A percentile compares a stretch with the other conserved stretches of the same genome.
These are phyloP conservation scores for Cytospora mali DNA, from an alignment of 2,329 filamentous ascomycete species.

Conservation along the genomic window DNA sequence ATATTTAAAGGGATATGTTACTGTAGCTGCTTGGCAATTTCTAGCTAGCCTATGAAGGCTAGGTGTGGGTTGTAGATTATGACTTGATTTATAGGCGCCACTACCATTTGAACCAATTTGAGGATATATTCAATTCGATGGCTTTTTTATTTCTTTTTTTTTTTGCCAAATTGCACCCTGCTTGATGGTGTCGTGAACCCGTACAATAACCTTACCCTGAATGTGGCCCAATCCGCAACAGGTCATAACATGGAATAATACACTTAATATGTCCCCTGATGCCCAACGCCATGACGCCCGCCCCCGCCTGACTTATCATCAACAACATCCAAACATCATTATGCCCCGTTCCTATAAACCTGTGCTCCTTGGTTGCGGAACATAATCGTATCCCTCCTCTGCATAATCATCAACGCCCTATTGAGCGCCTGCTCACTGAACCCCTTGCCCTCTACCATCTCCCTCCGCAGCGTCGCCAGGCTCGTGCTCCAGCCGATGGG, in stretches of 20 bases:
- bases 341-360: constrained; percentile 74
- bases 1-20: constrained; percentile 39
- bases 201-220: constrained; percentile 5
- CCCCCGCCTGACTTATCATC: neutral
- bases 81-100: neutral
- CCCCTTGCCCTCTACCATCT: constrained; percentile 90
- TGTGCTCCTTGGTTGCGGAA: constrained; percentile 76
- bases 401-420: constrained; percentile 80
- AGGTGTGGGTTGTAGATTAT: constrained; percentile 2
- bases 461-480: constrained; percentile 78
- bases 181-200: neutral
- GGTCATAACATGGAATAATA: constrained; percentile 8
- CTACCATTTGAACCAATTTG: neutral
- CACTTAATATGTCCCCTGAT: constrained; percentile 7
- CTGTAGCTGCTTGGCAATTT: neutral
- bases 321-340: constrained; percentile 28
- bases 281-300: constrained; percentile 24
- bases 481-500: constrained; percentile 97
- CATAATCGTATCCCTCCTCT: constrained; percentile 83
- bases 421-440: constrained; percentile 88
- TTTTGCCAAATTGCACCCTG: neutral
- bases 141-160: too few relatives aligned
- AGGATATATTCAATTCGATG: neutral
- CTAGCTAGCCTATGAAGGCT: neutral
- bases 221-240: constrained; percentile 12